Evolutionary conservation across 129 eudicot genomes (phyloP).

Genomic region (Flaveria linearis): DNA sequence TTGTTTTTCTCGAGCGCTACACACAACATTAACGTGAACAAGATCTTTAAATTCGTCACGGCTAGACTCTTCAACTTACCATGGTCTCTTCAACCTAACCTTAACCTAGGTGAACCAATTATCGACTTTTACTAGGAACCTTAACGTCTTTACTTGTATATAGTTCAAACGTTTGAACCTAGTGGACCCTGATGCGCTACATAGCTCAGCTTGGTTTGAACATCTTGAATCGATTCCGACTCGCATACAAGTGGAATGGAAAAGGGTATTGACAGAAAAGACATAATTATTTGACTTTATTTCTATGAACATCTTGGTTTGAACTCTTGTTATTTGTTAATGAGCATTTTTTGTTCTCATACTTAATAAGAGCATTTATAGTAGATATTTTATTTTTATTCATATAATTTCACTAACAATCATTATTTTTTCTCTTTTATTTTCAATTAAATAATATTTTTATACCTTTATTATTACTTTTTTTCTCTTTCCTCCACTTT

Average conservation of each 20-base stretch:
- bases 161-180: conserved; percentile 12
- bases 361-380: too few relatives aligned
- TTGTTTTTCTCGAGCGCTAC: conserved; percentile 79
- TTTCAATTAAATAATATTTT: too few relatives aligned
- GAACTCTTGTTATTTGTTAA: neutral
- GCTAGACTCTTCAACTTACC: conserved; percentile 77
- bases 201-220: neutral
- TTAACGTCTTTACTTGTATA: conserved; percentile 30
- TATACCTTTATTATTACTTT: too few relatives aligned
- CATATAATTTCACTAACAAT: too few relatives aligned
- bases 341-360: conserved; percentile 9
- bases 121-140: conserved; percentile 54
- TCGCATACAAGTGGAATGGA: conserved; percentile 12
- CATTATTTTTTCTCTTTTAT: too few relatives aligned
- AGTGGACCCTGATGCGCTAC: neutral
- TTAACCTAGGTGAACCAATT: conserved; percentile 78
- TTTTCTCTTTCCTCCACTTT: too few relatives aligned
- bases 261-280: neutral
- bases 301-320: too few relatives aligned
- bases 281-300: neutral
- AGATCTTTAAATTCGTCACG: conserved; percentile 78
- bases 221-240: conserved; percentile 8
- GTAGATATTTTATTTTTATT: too few relatives aligned
- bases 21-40: conserved; percentile 85
- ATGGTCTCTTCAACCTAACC: conserved; percentile 66